Conservation (phyloP, 2,329 filamentous ascomycete genomes). For the Trichophyton mentagrophytes region DNA sequence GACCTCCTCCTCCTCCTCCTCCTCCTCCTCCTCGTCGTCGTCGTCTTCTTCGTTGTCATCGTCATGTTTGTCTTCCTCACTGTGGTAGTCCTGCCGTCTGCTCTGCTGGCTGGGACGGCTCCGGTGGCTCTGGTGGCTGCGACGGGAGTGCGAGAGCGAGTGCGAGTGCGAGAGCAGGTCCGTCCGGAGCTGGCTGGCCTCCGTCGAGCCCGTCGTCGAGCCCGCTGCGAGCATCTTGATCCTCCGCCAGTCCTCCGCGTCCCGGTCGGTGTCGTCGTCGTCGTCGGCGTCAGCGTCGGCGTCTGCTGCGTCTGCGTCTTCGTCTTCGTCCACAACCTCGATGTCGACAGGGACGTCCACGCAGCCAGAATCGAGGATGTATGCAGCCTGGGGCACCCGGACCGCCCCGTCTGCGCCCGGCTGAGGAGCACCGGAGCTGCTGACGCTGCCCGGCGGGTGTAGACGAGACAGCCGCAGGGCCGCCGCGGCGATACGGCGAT, state of each 20-base stretch:
- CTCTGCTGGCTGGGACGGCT: background rate
- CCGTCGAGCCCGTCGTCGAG: background rate
- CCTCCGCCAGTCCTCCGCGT: background rate
- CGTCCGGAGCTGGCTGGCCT: background rate
- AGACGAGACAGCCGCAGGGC: background rate
- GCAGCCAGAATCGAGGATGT: slow-evolving; percentile 8
- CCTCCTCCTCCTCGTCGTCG: slow-evolving; percentile 17
- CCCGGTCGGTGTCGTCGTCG: background rate
- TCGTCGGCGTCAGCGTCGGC: background rate
- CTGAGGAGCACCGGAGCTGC: background rate
- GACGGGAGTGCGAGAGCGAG: background rate
- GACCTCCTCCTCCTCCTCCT: slow-evolving; percentile 14
- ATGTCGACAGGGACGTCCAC: slow-evolving; percentile 7
- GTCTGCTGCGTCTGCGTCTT: background rate
- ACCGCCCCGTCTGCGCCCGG: background rate
- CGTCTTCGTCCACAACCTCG: background rate
- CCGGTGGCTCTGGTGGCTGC: background rate
- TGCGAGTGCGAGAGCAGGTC: background rate
- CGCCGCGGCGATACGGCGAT: slow-evolving; percentile 1
- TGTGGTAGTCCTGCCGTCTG: background rate
- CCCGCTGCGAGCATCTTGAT: background rate
- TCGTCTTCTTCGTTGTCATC: slow-evolving; percentile 16
- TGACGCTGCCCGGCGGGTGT: background rate
- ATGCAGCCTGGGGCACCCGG: slow-evolving; percentile 5
- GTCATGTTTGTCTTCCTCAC: slow-evolving; percentile 16